Percentiles rank a stretch among this genome's conserved stretches.
Conservation (phyloP, 768 basidiomycete genomes). For the Serendipita sp. region DNA sequence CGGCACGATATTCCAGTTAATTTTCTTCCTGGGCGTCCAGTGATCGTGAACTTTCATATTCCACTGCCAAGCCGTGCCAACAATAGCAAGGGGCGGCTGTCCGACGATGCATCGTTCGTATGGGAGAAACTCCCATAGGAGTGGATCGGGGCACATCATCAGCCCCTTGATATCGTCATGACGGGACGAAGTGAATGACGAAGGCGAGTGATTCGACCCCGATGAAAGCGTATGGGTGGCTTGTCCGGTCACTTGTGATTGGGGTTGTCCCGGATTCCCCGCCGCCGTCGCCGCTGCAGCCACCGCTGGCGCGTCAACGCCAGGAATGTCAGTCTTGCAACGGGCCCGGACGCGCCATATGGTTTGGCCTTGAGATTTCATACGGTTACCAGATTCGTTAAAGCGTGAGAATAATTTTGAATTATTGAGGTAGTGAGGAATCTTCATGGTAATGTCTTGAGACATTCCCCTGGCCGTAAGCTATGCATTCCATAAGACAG, state of each 20-base stretch:
- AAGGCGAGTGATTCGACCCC: neutral
- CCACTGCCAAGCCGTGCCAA: constrained; percentile 4
- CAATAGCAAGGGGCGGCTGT: constrained; percentile 2
- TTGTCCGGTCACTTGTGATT: neutral
- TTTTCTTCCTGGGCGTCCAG: constrained; percentile 1
- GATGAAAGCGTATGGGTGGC: no score
- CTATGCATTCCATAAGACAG: neutral
- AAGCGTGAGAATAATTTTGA: constrained; percentile 1
- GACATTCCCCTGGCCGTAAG: neutral
- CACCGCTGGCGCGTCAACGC: neutral
- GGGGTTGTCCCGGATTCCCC: neutral
- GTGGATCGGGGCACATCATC: neutral
- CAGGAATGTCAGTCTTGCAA: neutral
- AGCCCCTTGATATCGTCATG: neutral
- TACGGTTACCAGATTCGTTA: constrained; percentile 5
- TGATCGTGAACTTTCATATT: constrained; percentile 6
- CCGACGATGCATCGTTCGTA: constrained; percentile 3
- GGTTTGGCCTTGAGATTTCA: constrained; percentile 4
- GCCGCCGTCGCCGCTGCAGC: neutral
- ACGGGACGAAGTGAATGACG: neutral
- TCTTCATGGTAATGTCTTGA: constrained; percentile 5
- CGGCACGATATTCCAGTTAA: neutral
- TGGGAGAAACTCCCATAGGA: constrained; percentile 1
- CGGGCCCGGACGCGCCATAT: constrained; percentile 3
- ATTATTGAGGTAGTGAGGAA: constrained; percentile 5